These are phyloP conservation scores for Talaromyces sp. DNA, from an alignment of 2,329 filamentous ascomycete species.

Conservation along the genomic window DNA sequence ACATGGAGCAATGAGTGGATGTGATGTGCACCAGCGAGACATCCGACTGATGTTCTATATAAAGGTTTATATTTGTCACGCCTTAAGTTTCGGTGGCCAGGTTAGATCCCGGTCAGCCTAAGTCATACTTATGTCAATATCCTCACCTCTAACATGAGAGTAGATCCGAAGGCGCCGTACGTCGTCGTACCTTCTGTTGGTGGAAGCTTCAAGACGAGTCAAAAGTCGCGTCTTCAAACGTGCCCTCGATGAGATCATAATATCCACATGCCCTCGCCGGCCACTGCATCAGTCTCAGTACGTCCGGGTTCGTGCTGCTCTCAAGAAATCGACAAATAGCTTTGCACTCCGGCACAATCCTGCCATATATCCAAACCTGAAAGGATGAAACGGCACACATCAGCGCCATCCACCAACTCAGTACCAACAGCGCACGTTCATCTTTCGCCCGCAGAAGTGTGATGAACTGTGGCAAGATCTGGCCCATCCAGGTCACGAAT, in stretches of 20 bases:
- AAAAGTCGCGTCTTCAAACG: conserved; percentile 5
- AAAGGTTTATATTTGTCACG: not conserved
- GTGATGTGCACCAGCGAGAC: not conserved
- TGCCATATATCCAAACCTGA: conserved; percentile 29
- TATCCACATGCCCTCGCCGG: conserved; percentile 35
- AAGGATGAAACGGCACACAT: conserved; percentile 14
- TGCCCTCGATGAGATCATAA: not conserved
- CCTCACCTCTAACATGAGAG: not conserved
- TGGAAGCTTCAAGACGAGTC: not conserved
- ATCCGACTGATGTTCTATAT: not conserved
- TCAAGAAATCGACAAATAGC: conserved; percentile 39
- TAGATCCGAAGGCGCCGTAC: not conserved
- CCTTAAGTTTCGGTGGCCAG: not conserved
- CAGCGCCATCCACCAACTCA: conserved; percentile 35
- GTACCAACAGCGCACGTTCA: conserved; percentile 30
- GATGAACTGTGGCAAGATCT: conserved; percentile 30
- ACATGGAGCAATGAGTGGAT: not conserved
- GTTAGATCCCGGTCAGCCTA: not conserved
- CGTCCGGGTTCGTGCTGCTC: conserved; percentile 24
- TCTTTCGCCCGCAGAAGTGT: conserved; percentile 31
- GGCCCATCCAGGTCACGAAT: conserved; percentile 35
- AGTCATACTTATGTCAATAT: not conserved
- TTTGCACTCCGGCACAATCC: conserved; percentile 33
- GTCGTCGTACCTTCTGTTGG: not conserved
- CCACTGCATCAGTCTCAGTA: conserved; percentile 32